Conservation (phyloP, 75 land plant species). For the Larix kaempferi region DNA sequence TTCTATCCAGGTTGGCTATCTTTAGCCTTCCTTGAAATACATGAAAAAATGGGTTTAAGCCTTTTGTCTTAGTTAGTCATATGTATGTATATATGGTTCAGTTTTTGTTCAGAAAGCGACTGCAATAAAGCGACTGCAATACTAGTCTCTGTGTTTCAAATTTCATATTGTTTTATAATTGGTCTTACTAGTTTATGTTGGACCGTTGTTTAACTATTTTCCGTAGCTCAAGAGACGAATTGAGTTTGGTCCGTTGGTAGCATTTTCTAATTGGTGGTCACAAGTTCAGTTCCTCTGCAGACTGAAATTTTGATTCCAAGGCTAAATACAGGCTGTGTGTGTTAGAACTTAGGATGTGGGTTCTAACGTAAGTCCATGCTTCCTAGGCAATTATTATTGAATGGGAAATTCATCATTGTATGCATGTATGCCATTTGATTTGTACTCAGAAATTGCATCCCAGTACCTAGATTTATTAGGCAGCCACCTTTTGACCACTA, state of each 20-base stretch:
- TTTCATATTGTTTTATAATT: background rate
- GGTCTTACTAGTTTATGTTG: background rate
- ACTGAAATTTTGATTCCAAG: background rate
- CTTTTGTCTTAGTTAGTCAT: background rate
- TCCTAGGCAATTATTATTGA: no score
- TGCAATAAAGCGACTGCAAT: no score
- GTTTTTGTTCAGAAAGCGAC: background rate
- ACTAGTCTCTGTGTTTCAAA: background rate
- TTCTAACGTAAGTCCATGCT: no score
- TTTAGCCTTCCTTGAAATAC: background rate
- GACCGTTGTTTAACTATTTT: background rate
- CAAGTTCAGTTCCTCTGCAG: background rate
- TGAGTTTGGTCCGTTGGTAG: background rate
- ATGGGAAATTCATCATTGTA: no score
- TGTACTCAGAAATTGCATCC: background rate
- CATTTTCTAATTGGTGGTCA: background rate
- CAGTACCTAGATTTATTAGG: background rate
- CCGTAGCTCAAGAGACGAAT: background rate
- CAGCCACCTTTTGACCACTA: background rate
- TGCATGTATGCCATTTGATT: background rate
- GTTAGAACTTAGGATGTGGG: no score
- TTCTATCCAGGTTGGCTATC: constrained; percentile 77
- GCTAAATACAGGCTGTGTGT: background rate
- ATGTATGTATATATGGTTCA: background rate
- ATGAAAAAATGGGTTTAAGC: background rate